Conservation (phyloP, 441 rosid genomes). For the Eugenia klotzschiana region DNA sequence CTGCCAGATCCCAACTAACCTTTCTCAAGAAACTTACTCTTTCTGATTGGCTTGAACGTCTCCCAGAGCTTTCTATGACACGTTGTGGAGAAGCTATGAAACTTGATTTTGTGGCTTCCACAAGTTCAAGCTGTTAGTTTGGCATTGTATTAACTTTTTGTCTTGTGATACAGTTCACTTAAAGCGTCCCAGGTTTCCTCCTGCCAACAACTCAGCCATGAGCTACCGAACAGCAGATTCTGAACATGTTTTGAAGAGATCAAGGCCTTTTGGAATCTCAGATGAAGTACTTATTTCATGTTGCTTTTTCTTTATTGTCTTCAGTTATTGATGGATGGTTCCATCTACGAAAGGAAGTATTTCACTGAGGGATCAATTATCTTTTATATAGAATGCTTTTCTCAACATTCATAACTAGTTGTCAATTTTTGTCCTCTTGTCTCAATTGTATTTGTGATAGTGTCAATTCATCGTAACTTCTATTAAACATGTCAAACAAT, state of each 20-base stretch:
- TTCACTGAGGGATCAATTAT: neutral
- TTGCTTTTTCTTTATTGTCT: neutral
- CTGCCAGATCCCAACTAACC: neutral
- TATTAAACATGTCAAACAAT: neutral
- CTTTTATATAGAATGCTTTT: neutral
- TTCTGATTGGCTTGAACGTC: neutral
- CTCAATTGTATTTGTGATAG: neutral
- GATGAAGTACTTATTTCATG: conserved; percentile 31
- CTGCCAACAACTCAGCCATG: conserved; percentile 28
- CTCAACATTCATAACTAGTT: neutral
- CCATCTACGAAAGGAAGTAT: neutral
- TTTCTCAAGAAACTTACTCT: neutral
- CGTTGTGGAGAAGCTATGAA: neutral
- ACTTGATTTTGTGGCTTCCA: neutral
- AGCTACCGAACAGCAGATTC: conserved; percentile 57
- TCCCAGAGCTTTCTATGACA: neutral
- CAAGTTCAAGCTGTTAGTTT: neutral
- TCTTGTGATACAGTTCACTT: conserved; percentile 22
- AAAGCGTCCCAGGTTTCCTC: conserved; percentile 48
- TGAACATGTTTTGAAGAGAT: conserved; percentile 48
- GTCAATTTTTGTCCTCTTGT: neutral
- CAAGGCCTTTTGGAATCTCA: conserved; percentile 43
- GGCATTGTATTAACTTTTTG: neutral
- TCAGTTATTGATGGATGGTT: neutral
- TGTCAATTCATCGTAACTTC: neutral